Conservation (phyloP, 2,329 filamentous ascomycete species). For the Colletotrichum costaricense region DNA sequence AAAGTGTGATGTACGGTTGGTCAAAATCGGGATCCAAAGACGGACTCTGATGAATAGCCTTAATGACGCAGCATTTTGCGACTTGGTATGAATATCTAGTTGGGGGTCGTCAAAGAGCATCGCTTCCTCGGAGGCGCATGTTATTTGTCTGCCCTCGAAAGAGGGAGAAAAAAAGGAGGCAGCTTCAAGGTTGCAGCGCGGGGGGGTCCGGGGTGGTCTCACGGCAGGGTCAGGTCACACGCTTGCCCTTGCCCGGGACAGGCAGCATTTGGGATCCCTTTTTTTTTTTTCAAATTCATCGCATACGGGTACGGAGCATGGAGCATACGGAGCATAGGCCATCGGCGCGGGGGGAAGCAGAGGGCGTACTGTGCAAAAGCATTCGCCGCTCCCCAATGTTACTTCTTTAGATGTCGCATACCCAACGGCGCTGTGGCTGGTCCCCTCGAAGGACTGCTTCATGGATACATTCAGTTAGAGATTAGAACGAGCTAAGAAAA, state of each 20-base stretch:
- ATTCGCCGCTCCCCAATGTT: neutral
- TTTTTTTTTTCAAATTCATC: neutral
- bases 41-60: neutral
- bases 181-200: neutral
- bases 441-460: neutral
- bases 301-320: conserved; percentile 16
- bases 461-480: neutral
- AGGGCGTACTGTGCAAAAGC: neutral
- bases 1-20: neutral
- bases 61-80: neutral
- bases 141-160: neutral
- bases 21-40: conserved; percentile 2
- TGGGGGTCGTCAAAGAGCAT: conserved; percentile 9
- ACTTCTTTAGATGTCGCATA: neutral
- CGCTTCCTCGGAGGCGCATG: neutral
- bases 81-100: neutral
- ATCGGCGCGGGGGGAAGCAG: neutral
- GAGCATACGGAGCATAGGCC: neutral
- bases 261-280: conserved; percentile 1
- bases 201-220: neutral
- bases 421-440: neutral
- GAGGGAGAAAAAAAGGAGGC: neutral
- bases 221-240: neutral
- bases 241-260: neutral
- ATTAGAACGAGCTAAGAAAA: neutral